Percentiles rank a stretch among this genome's conserved stretches.
phyloP scores from a whole-genome alignment of 2,329 filamentous ascomycete genomes.

The Pseudopyricularia javanii region DNA sequence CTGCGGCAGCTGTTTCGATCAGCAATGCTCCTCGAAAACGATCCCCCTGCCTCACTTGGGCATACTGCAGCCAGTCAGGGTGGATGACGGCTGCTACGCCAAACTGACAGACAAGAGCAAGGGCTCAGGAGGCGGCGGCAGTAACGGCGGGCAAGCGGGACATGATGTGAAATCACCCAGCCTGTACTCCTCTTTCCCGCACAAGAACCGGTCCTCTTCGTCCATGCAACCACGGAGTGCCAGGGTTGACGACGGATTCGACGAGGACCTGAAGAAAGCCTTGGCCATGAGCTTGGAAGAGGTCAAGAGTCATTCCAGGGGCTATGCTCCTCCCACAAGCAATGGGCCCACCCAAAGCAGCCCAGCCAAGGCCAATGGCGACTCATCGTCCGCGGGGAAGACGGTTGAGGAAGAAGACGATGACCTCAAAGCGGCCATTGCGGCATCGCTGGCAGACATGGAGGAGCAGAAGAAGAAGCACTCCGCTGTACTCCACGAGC shows the following conservation, averaged over 20 bases:
- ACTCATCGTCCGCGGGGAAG: slow-evolving; percentile 13
- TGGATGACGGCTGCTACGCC: slow-evolving; percentile 90
- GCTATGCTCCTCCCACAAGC: slow-evolving; percentile 37
- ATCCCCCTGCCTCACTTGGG: slow-evolving; percentile 85
- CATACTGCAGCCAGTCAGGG: slow-evolving; percentile 79
- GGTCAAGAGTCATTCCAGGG: slow-evolving; percentile 61
- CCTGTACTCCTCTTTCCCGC: slow-evolving; percentile 19
- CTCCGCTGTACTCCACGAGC: slow-evolving; percentile 70
- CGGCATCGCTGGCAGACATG: slow-evolving; percentile 90
- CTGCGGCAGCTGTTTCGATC: slow-evolving; percentile 95
- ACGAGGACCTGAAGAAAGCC: slow-evolving; percentile 87
- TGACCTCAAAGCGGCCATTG: slow-evolving; percentile 88
- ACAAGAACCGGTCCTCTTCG: slow-evolving; percentile 53
- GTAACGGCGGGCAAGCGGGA: slow-evolving; percentile 33
- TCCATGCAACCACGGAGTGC: slow-evolving; percentile 84
- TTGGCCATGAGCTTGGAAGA: slow-evolving; percentile 97
- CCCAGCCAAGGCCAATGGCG: slow-evolving; percentile 21
- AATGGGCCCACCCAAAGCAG: neutral
- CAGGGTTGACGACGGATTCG: slow-evolving; percentile 79
- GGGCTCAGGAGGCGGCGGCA: slow-evolving; percentile 13
- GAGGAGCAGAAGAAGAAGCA: slow-evolving; percentile 95
- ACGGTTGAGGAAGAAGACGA: slow-evolving; percentile 66
- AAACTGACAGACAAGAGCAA: slow-evolving; percentile 71
- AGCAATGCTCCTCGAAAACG: slow-evolving; percentile 82
- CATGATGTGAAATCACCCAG: slow-evolving; percentile 6